Evolutionary conservation across 176 grass and related monocot genomes (phyloP), one percentile per base, ranked within the genome.

Genomic region (Oryza coarctata): DNA sequence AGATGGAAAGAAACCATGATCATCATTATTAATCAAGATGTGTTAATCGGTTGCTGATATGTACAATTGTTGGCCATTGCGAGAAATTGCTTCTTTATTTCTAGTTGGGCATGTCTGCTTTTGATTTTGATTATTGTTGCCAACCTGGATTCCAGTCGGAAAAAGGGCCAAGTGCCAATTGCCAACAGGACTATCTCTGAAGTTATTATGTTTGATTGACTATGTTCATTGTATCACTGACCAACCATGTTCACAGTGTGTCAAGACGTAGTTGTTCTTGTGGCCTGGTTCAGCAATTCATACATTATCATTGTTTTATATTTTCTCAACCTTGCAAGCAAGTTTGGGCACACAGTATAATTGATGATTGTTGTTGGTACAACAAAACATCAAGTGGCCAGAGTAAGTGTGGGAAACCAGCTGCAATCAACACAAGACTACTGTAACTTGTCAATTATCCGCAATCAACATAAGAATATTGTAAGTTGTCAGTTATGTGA

Each of bases 41-140:
- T 49, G 15, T 8, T 63, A 12, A 38, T 62, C 0, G 8, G 25
- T 36, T 72, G 2, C 41, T 82, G 35, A 82, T 82, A 58, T 60
- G 77, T 45, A 70, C 58, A 67, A 58, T 72, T 52, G 29, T 57
- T 85, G 71, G 77, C 8, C 4, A 41, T 22, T 78, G 26, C 27
- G 0, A 61, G 61, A 20, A 68, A 27, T 47, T 68, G 8, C 18
- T 43, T 29, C 66, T 60, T 60, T 82, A 32, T 36, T 4, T 70
- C 39, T 60, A 40, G 1, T 31, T 29, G 22, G 29, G 2, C 75
- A 26, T 80, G 20, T 43, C 25, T 47, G 17, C 26, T 58, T 7
- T 65, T 29, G 7, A 29, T 67, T 47, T 22, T 61, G 61, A 47
- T 20, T 75, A 43, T 73, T 43, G 20, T 78, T 15, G 67, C 34